These are phyloP conservation scores for Dacryopinax spathularia DNA, from an alignment of 768 basidiomycete genomes.

Conservation along the genomic window DNA sequence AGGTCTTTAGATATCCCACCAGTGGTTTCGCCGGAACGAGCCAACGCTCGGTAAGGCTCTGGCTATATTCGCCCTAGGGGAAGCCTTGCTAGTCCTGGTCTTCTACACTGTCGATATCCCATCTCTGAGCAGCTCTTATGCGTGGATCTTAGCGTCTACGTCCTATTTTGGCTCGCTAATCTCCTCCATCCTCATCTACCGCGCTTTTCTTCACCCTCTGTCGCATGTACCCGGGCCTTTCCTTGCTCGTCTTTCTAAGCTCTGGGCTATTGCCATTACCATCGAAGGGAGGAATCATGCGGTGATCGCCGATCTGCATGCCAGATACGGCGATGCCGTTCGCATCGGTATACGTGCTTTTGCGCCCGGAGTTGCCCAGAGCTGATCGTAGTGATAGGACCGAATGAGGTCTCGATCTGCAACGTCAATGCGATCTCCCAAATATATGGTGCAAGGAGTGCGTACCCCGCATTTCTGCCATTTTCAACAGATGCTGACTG, in stretches of 20 bases:
- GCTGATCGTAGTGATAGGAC: background rate
- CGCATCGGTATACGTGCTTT: background rate
- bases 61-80: background rate
- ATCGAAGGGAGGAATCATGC: background rate
- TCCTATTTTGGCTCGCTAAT: background rate
- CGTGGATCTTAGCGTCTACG: background rate
- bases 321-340: background rate
- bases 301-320: background rate
- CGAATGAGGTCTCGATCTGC: background rate
- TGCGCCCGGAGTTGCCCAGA: background rate
- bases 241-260: background rate
- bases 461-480: background rate
- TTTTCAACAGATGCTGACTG: background rate
- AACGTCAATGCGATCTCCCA: background rate
- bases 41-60: background rate
- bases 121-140: too few relatives aligned
- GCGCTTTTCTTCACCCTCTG: background rate
- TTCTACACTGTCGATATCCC: background rate
- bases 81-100: background rate
- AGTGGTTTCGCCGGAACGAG: background rate
- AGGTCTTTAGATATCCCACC: background rate
- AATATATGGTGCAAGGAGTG: slow-evolving; percentile 1
- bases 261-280: background rate
- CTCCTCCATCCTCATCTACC: background rate
- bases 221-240: background rate